Conservation (phyloP, 2,329 filamentous ascomycete genomes). For the Scortechinia acanthostroma region DNA sequence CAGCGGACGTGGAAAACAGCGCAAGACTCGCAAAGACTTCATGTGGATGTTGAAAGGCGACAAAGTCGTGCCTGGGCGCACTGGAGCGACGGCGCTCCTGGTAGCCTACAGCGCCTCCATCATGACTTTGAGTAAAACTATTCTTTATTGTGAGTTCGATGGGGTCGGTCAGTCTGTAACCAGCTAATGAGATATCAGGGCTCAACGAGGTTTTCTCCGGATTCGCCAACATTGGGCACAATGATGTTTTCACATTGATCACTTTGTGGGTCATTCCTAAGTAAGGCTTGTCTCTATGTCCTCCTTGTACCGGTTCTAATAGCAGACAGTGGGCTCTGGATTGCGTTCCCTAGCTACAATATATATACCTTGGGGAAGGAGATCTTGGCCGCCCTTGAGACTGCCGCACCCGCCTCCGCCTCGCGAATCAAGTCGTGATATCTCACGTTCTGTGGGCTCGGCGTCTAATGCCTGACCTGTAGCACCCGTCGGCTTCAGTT, state of each 20-base stretch:
- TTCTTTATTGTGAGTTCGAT: conserved; percentile 51
- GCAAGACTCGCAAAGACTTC: conserved; percentile 9
- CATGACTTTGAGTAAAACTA: conserved; percentile 63
- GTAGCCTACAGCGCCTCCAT: conserved; percentile 49
- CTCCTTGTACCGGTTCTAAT: conserved; percentile 8
- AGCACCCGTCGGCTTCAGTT: no score
- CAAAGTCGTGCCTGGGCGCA: conserved; percentile 38
- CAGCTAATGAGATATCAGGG: no score
- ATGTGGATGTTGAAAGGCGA: conserved; percentile 35
- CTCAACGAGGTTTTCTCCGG: conserved; percentile 52
- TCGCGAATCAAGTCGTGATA: no score
- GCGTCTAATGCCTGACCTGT: no score
- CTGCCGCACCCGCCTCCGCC: no score
- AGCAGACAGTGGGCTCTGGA: conserved; percentile 47
- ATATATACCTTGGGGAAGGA: conserved; percentile 50
- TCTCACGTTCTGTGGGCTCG: no score
- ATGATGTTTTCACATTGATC: conserved; percentile 39
- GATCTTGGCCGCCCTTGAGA: conserved; percentile 48
- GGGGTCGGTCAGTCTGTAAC: no score
- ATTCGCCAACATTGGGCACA: conserved; percentile 57
- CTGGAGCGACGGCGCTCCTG: conserved; percentile 44
- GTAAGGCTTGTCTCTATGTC: conserved; percentile 29
- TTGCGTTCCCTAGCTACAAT: conserved; percentile 56
- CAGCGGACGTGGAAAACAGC: conserved; percentile 11
- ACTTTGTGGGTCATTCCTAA: conserved; percentile 62